Conservation (phyloP, 129 eudicot species). For the Heracleum sosnowskyi region DNA sequence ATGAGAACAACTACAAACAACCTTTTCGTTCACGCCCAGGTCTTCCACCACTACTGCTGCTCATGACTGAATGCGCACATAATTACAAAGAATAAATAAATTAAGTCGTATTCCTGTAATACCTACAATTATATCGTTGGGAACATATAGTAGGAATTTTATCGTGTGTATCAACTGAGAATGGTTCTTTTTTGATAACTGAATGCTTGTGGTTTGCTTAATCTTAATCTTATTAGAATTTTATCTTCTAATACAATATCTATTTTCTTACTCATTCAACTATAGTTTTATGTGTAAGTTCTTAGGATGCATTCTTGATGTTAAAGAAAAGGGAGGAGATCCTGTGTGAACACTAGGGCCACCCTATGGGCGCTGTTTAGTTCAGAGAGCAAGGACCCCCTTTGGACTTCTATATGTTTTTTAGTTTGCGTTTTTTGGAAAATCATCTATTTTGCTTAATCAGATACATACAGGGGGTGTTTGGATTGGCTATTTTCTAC, state of each 20-base stretch:
- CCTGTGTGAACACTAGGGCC: neutral
- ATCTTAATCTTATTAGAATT: no score
- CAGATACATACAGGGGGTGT: neutral
- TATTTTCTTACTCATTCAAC: neutral
- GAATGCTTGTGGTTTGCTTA: neutral
- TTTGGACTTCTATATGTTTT: neutral
- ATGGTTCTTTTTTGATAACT: neutral
- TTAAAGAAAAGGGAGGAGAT: neutral
- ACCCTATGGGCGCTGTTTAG: neutral
- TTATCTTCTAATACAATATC: neutral
- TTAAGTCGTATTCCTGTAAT: neutral
- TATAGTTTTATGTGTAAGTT: neutral
- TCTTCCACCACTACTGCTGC: slow-evolving; percentile 3
- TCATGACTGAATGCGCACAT: neutral
- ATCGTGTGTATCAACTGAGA: neutral
- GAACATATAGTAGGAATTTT: neutral
- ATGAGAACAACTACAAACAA: neutral
- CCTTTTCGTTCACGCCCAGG: neutral
- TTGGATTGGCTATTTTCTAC: neutral
- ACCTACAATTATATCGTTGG: neutral
- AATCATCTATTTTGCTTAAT: neutral
- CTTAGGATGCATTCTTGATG: neutral
- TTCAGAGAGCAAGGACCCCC: neutral
- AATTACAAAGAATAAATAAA: neutral
- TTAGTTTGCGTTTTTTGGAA: neutral